Evolutionary conservation across 768 basidiomycete species (phyloP).

Genomic region (Mycena capillaripes): DNA sequence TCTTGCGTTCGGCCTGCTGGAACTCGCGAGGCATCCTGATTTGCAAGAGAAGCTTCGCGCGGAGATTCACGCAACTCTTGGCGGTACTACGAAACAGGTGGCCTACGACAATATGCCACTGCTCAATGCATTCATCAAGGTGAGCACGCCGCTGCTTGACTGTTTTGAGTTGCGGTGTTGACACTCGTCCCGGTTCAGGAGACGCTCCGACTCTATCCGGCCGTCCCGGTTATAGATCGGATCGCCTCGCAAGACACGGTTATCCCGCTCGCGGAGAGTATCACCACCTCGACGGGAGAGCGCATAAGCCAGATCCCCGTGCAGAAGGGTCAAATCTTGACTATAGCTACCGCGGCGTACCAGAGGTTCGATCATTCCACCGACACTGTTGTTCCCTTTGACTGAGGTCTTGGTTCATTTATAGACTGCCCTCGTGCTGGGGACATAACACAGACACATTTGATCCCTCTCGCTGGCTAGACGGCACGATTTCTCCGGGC

Average conservation of each 20-base stretch:
- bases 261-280: constrained; percentile 2
- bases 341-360: constrained; percentile 1
- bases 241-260: constrained; percentile 17
- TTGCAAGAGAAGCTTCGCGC: constrained; percentile 7
- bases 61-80: constrained; percentile 12
- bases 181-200: constrained; percentile 10
- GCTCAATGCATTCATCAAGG: constrained; percentile 35
- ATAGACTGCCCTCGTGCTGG: constrained; percentile 12
- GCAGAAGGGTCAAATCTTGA: constrained; percentile 25
- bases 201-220: constrained; percentile 25
- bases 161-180: background rate
- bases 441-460: constrained; percentile 16
- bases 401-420: background rate
- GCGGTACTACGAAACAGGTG: no score
- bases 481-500: background rate
- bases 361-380: constrained; percentile 11
- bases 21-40: constrained; percentile 21
- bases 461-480: constrained; percentile 19
- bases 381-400: background rate
- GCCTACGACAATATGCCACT: constrained; percentile 19
- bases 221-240: constrained; percentile 20
- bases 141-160: background rate
- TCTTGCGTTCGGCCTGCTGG: background rate
- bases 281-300: constrained; percentile 1
- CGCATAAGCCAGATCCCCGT: constrained; percentile 1